A percentile compares a stretch with the other conserved stretches of the same genome.
phyloP scores from a whole-genome alignment of 2,329 filamentous ascomycete species.

The Colletotrichum trifolii region DNA sequence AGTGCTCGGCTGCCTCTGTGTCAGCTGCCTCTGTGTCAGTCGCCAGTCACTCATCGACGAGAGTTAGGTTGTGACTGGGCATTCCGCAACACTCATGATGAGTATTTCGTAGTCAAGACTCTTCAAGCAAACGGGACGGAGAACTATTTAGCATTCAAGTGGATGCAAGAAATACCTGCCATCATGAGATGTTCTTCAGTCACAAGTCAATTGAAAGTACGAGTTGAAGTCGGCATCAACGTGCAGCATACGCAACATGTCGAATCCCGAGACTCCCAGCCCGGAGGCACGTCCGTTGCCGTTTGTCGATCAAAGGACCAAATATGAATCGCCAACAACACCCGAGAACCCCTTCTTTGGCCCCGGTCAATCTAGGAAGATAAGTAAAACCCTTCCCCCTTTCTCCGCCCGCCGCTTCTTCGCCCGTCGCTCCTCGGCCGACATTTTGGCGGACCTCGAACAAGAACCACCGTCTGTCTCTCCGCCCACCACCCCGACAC shows the following conservation, averaged over 20 bases:
- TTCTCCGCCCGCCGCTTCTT: slow-evolving; percentile 6
- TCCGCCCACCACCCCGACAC: background rate
- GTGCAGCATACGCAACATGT: too few species aligned
- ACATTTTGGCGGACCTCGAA: slow-evolving; percentile 11
- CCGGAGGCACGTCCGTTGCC: background rate
- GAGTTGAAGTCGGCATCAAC: too few species aligned
- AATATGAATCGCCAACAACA: too few species aligned
- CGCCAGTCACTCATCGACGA: background rate
- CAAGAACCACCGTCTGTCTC: background rate
- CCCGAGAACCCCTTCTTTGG: too few species aligned
- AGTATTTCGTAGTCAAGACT: background rate
- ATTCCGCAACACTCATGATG: background rate
- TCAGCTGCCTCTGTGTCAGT: background rate
- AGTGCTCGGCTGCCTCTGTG: background rate
- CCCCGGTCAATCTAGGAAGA: too few species aligned
- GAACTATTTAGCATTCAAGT: background rate
- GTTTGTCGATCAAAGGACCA: too few species aligned
- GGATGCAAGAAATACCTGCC: background rate
- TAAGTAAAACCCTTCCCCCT: background rate
- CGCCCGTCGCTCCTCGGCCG: background rate
- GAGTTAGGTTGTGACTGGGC: background rate
- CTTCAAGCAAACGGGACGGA: background rate
- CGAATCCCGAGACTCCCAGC: background rate
- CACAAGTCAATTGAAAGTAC: too few species aligned
- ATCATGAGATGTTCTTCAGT: too few species aligned